Evolutionary conservation across 768 basidiomycete genomes (phyloP), one percentile per base, ranked within the genome.

Genomic region (Termitomyces sp.): DNA sequence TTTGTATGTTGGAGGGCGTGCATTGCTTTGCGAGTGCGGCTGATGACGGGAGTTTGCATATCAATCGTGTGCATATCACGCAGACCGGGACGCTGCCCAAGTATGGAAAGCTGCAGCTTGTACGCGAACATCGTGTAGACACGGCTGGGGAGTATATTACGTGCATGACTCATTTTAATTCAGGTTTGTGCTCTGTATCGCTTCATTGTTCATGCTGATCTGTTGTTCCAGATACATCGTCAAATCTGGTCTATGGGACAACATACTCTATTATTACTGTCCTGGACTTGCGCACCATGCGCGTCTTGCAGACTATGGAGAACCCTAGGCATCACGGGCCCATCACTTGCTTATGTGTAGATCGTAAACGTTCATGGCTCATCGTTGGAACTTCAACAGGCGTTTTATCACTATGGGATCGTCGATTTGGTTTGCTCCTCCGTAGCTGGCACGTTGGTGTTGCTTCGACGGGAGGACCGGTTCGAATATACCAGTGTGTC

Each of bases 21-120:
- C 89, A 95, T 68, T 96, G 93, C 65, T 92, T 95, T 68, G 93
- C 90, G 11, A 84, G 88, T 63, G 90, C 91, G 7, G 88, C 84
- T 6, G 89, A 89, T 24, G 88, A 92, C 64, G 90, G 91, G 35
- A 90, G 87, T 60, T 69, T 93, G 40, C 88, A 91, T 70, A 75
- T 96, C 26, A 90, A 93, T 17, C 80, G 93, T 30, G 89, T 94
- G 15, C 88, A 93, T 63, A 72, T 91, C 17, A 82, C 79, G 40
- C 76, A 82, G 57, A 79, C 77, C 45, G 83, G 84, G 17, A 71
- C 84, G 15, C 64, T 93, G 57, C 93, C 93, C 7, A 93, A 92
- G 72, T 96, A 96, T 58, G 77, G 74, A 55, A 93, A 88, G 65
- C 67, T 92, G 34, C 85, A 90, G 55, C 76, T 86, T 41, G 77